Percentiles rank a stretch among this genome's conserved stretches.
Conservation (phyloP, 257 asterid genomes). For the Thymus mandschuricus region DNA sequence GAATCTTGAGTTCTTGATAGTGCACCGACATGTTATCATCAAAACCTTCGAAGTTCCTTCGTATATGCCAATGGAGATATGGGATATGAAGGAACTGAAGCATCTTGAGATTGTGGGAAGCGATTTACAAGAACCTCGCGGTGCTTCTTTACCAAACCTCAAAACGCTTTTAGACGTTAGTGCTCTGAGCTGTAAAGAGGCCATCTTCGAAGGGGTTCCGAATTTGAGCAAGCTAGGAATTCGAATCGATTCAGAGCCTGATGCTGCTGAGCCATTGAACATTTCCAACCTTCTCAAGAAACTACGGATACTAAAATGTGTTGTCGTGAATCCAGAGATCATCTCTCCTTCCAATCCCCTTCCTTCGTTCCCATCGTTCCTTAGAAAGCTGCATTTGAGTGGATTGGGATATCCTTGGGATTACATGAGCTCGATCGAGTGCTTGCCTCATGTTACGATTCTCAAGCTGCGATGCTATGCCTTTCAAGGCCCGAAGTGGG, state of each 20-base stretch:
- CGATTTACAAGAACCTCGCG: constrained; percentile 5
- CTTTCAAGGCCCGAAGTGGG: constrained; percentile 12
- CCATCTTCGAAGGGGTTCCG: constrained; percentile 1
- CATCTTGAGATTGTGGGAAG: constrained; percentile 25
- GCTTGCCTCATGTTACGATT: background rate
- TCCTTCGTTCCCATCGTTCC: background rate
- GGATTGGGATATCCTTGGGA: constrained; percentile 22
- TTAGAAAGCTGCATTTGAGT: constrained; percentile 26
- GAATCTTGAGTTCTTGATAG: constrained; percentile 29
- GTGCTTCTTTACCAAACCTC: constrained; percentile 15
- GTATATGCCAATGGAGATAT: constrained; percentile 6
- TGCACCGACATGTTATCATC: background rate
- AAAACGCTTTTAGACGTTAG: constrained; percentile 18
- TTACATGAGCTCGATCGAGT: background rate
- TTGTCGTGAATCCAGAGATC: constrained; percentile 25
- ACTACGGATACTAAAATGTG: constrained; percentile 25
- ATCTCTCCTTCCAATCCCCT: background rate
- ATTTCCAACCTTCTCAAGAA: constrained; percentile 5
- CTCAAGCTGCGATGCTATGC: constrained; percentile 26
- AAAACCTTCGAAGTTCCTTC: background rate
- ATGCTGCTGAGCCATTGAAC: background rate
- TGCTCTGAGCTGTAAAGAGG: background rate
- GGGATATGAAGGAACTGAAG: constrained; percentile 28
- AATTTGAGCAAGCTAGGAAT: constrained; percentile 25
- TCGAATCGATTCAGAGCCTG: background rate